Evolutionary conservation across 2,329 filamentous ascomycete genomes (phyloP), one percentile per base, ranked within the genome.

Genomic region (Ophiocordyceps unilateralis): DNA sequence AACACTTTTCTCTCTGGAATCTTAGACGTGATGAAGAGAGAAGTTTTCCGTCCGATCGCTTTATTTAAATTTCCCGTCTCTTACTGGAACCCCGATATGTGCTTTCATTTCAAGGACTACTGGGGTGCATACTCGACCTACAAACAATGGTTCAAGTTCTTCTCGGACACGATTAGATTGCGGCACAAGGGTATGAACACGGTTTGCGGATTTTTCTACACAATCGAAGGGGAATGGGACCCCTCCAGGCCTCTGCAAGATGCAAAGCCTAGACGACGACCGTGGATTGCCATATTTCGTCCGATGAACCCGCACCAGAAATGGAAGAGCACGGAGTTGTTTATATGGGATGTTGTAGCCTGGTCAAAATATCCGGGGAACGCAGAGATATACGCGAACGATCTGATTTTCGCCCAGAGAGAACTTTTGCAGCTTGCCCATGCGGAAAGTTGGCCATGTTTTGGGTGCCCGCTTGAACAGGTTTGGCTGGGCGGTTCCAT

Each of bases 241-340:
- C 39, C 22, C 1, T 41, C 43, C 1, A 48, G 41, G 9, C 49
- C 47, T n/a, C 49, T 50, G 0, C 43, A 43, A 11, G 47, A 50
- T 1, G 39, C 44, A 2, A 48, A 49, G 15, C 52, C 49, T 9
- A 44, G 47, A 26, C 61, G 65, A 10, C 63, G 67, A 39, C 68
- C 73, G 0, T 78, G 72, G 72, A 47, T 76, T 28, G 68, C 58
- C 0, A 50, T 72, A 14, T 64, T 66, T 45, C 64, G 73, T 11
- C 64, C 68, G 0, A 49, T 56, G 5, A 55, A 67, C n/a, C 55
- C 61, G 1, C 59, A 66, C 44, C 14, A 10, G 1, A 52, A 43
- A 20, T 66, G 58, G 51, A 48, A 2, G 1, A 41, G 43, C 2
- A 60, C 62, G 2, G 72, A 77, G 48, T 49, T 78, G 12, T 57